Evolutionary conservation across 768 basidiomycete species (phyloP).

Genomic region (Tylopilus rubrobrunneus): DNA sequence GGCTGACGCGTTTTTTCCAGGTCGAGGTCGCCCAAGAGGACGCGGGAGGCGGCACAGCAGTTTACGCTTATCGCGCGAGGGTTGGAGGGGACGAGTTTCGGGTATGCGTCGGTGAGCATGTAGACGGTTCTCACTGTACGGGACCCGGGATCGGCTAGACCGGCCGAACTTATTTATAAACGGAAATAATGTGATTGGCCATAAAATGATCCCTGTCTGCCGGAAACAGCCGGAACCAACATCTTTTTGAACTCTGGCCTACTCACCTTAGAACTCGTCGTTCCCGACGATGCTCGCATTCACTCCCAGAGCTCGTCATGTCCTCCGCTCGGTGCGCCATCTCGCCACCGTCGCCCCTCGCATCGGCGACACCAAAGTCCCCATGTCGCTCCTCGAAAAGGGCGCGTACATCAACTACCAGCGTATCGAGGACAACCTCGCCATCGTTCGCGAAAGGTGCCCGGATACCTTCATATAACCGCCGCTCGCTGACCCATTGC

Average conservation of each 20-base stretch:
- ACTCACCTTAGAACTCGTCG: not conserved
- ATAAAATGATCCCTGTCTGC: conserved; percentile 13
- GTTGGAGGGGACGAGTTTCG: conserved; percentile 81
- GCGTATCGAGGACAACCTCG: conserved; percentile 97
- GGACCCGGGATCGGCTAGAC: not conserved
- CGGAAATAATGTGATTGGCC: conserved; percentile 20
- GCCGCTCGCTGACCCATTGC: not conserved
- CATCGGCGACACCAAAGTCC: conserved; percentile 87
- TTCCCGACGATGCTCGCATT: conserved; percentile 60
- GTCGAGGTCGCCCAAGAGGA: conserved; percentile 67
- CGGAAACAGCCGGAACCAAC: conserved; percentile 25
- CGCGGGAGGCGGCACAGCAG: conserved; percentile 81
- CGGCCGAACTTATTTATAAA: conserved; percentile 15
- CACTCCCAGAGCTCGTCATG: conserved; percentile 50
- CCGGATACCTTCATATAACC: not conserved
- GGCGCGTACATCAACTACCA: conserved; percentile 89
- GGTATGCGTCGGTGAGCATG: conserved; percentile 68
- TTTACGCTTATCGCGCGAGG: conserved; percentile 84
- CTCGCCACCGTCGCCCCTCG: conserved; percentile 80
- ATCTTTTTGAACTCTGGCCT: too few relatives aligned
- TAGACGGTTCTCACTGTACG: conserved; percentile 12
- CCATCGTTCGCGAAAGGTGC: conserved; percentile 79
- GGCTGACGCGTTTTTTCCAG: conserved; percentile 32
- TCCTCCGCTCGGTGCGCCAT: conserved; percentile 49
- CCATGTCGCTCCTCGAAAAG: conserved; percentile 84